phyloP scores from a whole-genome alignment of 202 grass and related monocot genomes.

The Cymbopogon flexuosus region DNA sequence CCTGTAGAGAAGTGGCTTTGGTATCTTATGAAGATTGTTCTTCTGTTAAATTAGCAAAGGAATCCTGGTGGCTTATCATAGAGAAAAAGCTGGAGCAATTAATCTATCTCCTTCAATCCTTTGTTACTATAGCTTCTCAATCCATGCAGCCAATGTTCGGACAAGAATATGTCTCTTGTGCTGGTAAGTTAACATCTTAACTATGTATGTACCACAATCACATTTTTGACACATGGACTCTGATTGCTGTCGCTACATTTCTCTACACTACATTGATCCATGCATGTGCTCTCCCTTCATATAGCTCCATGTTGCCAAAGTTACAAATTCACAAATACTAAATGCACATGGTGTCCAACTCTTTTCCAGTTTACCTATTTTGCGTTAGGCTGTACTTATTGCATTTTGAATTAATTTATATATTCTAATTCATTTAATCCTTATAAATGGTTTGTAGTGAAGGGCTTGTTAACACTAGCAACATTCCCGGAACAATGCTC shows the following conservation, averaged over 20 bases:
- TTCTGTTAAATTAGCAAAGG: conserved; percentile 45
- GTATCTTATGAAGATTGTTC: conserved; percentile 35
- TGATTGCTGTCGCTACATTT: neutral
- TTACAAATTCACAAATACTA: neutral
- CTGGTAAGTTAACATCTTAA: conserved; percentile 52
- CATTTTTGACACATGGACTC: conserved; percentile 18
- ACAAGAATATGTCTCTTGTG: conserved; percentile 46
- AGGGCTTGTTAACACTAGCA: no score
- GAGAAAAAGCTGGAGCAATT: conserved; percentile 40
- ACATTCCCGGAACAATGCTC: no score
- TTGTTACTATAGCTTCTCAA: conserved; percentile 33
- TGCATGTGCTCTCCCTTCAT: neutral
- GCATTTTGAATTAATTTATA: conserved; percentile 10
- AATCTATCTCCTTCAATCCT: conserved; percentile 43
- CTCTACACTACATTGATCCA: conserved; percentile 1
- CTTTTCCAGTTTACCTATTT: neutral
- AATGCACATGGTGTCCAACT: neutral
- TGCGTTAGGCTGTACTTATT: neutral
- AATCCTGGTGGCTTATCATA: conserved; percentile 66
- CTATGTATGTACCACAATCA: conserved; percentile 9
- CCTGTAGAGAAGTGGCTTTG: conserved; percentile 70
- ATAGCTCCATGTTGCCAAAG: conserved; percentile 4
- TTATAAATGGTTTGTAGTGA: no score
- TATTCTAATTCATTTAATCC: neutral
- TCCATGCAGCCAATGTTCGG: conserved; percentile 21